Evolutionary conservation across 2,329 filamentous ascomycete genomes (phyloP).

Genomic region (Aspergillus udagawae): DNA sequence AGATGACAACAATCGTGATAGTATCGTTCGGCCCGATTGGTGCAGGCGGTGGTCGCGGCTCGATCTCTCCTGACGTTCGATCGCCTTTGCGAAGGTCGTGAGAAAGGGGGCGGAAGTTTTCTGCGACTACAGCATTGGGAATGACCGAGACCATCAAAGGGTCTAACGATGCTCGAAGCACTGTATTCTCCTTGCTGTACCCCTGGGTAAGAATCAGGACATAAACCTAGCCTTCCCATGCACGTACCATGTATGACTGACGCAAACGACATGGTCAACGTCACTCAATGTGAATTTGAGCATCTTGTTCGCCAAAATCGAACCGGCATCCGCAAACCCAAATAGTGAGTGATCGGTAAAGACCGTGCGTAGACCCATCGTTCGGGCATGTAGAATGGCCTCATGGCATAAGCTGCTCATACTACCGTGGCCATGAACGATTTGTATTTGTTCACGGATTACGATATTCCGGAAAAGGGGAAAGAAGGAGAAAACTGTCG

Average conservation of each 20-base stretch:
- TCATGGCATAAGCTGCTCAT: slow-evolving; percentile 92
- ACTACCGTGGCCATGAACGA: slow-evolving; percentile 95
- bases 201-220: slow-evolving; percentile 8
- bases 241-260: slow-evolving; percentile 89
- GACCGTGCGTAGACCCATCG: slow-evolving; percentile 92
- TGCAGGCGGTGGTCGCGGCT: slow-evolving; percentile 54
- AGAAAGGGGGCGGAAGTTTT: slow-evolving; percentile 79
- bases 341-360: slow-evolving; percentile 98
- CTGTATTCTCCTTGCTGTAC: slow-evolving; percentile 90
- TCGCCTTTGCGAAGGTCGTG: slow-evolving; percentile 42
- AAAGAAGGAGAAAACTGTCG: slow-evolving; percentile 97
- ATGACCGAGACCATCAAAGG: slow-evolving; percentile 97
- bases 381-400: slow-evolving; percentile 87
- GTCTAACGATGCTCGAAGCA: slow-evolving; percentile 87
- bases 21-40: slow-evolving; percentile 76
- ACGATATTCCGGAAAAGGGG: slow-evolving; percentile 96
- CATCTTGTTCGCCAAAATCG: slow-evolving; percentile 94
- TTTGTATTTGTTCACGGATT: slow-evolving; percentile 89
- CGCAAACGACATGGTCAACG: slow-evolving; percentile 96
- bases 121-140: slow-evolving; percentile 93
- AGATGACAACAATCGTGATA: slow-evolving; percentile 96
- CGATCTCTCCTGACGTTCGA: slow-evolving; percentile 19
- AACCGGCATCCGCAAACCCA: slow-evolving; percentile 92
- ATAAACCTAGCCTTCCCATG: background rate
- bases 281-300: slow-evolving; percentile 95